Base-by-base conservation (phyloP, 305 asterid species). In the Fraxinus sp. region DNA sequence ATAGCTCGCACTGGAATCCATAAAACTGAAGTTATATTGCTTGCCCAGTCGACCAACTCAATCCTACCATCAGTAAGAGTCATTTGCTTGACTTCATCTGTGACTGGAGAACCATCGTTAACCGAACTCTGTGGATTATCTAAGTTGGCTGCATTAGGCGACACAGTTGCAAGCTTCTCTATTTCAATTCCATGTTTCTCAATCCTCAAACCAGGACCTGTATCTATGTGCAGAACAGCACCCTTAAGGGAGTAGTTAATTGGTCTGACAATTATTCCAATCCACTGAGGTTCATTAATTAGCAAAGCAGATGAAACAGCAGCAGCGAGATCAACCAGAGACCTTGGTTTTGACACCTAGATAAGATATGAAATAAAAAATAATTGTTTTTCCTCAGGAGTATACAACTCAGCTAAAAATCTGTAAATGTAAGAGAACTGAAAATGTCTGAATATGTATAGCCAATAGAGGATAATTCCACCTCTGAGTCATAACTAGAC, bases 231-330 rank as follows among this genome's bases (percentile, higher is more conserved):
- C 86, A 96, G 92, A 74, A 92, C 86, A 71, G 97, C 98, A 86
- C 98, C 99, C 84, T 89, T 91, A 55, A 96, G 98, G 70, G 98
- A 88, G 86, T 96, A 94, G 46, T 88, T 90, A 80, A 94, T 86
- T 26, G 98, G 99, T 87, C 80, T 93, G 70, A 94, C 89, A 89
- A 93, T 88, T 79, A 96, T 90, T 79, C 99, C 99, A 73, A 96
- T 91, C 98, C 98, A 93, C 86, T 96, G 99, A 84, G 93, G 76
- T 87, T 94, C 98, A 90, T 94, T 96, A 90, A 94, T 92, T 86
- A 96, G 92, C 89, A 96, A 90, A 86, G 94, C 98, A 76, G 99
- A 94, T 84, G 99, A 93, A 86, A 96, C 94, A 80, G 99, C 98
- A 84, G 97, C 95, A 82, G 91, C 89, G 85, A 96, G 98, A 91